phyloP scores from a whole-genome alignment of 2,329 filamentous ascomycete genomes.

The Arthrocladium fulminans region DNA sequence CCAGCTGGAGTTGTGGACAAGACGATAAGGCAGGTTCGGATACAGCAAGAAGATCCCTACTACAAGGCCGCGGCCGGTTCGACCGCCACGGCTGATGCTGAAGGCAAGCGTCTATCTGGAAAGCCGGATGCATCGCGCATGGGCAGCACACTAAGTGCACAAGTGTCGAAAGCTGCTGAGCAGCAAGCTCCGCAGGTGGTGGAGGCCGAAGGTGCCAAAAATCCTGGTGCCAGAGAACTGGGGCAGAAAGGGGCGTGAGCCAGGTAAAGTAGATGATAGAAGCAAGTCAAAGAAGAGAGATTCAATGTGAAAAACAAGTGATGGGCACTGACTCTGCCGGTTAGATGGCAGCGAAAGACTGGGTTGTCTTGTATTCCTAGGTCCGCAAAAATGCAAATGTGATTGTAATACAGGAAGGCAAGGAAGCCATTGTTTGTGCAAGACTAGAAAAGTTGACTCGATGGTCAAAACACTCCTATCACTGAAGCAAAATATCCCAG shows the following conservation, averaged over 20 bases:
- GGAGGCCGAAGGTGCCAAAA: not conserved
- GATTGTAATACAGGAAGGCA: not conserved
- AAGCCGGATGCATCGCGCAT: slow-evolving; percentile 12
- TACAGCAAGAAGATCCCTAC: slow-evolving; percentile 10
- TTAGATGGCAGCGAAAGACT: not conserved
- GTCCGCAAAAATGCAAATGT: not conserved
- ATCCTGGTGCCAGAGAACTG: not conserved
- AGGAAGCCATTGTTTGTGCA: too few relatives aligned
- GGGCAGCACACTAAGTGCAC: slow-evolving; percentile 19
- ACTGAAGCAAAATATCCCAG: too few relatives aligned
- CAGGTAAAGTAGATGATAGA: not conserved
- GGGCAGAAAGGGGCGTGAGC: not conserved
- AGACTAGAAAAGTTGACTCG: too few relatives aligned
- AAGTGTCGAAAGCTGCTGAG: slow-evolving; percentile 23
- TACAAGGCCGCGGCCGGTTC: not conserved
- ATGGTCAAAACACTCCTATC: too few relatives aligned
- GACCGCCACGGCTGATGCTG: not conserved
- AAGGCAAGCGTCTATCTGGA: not conserved
- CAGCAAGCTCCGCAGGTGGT: slow-evolving; percentile 23
- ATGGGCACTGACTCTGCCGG: not conserved
- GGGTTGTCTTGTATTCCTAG: not conserved
- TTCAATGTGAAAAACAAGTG: not conserved
- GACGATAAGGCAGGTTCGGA: slow-evolving; percentile 40
- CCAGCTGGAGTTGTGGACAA: slow-evolving; percentile 62
- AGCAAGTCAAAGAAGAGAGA: not conserved